Evolutionary conservation across 225 moss, liverwort and hornwort species (phyloP).

Genomic region (Pseudisothecium myosuroides): DNA sequence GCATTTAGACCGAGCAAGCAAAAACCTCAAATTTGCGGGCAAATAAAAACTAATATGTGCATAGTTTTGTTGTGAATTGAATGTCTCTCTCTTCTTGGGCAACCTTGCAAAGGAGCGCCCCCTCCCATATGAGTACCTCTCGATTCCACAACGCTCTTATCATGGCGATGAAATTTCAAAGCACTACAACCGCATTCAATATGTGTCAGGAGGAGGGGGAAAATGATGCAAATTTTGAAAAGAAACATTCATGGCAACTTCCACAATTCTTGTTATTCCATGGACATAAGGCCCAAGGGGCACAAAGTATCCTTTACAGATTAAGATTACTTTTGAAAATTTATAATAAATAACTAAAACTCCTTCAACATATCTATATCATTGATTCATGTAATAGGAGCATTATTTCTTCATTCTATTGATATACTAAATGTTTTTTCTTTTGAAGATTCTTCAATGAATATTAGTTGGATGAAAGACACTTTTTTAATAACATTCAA

Average conservation of each 20-base stretch:
- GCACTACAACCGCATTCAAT: too few species aligned
- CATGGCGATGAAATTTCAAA: too few species aligned
- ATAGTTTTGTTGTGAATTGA: too few species aligned
- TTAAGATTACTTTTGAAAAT: not conserved
- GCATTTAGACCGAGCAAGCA: accelerated
- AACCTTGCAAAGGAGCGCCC: too few species aligned
- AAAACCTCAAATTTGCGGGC: accelerated
- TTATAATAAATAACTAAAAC: accelerated
- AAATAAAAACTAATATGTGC: accelerated
- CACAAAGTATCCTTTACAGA: not conserved
- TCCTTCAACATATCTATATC: not conserved
- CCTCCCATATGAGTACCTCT: too few species aligned
- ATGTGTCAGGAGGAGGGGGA: accelerated
- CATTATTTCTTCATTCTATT: not conserved
- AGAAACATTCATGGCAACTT: accelerated
- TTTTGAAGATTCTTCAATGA: not conserved
- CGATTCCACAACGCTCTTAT: too few species aligned
- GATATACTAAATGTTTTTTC: not conserved
- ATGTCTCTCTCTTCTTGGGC: too few species aligned
- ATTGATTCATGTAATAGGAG: not conserved
- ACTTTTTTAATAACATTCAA: not conserved
- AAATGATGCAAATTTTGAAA: not conserved
- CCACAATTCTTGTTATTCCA: accelerated
- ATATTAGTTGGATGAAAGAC: not conserved
- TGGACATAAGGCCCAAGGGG: too few species aligned